phyloP scores from a whole-genome alignment of 306 rosid genomes.

The Prunus mira region DNA sequence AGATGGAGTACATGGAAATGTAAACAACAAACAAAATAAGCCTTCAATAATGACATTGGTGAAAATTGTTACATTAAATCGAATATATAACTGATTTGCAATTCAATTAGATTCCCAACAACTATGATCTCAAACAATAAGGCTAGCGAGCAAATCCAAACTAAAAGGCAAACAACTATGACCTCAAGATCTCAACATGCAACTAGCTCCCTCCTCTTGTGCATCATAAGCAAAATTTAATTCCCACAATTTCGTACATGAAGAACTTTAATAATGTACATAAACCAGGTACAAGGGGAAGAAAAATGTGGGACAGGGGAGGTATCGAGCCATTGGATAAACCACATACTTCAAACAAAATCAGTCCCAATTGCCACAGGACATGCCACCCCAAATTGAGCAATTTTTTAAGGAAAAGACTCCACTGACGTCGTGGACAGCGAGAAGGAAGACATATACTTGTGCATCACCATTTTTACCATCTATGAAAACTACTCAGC shows the following conservation, averaged over 20 bases:
- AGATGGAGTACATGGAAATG: neutral
- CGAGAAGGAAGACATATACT: slow-evolving; percentile 27
- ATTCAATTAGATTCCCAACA: slow-evolving; percentile 33
- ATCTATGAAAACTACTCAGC: slow-evolving; percentile 20
- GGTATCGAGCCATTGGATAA: slow-evolving; percentile 42
- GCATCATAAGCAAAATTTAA: slow-evolving; percentile 60
- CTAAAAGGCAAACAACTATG: slow-evolving; percentile 15
- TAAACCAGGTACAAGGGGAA: slow-evolving; percentile 37
- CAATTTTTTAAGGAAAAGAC: slow-evolving; percentile 28
- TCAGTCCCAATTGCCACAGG: slow-evolving; percentile 37
- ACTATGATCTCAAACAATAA: slow-evolving; percentile 39
- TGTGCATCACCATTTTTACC: slow-evolving; percentile 36
- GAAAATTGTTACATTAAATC: slow-evolving; percentile 43
- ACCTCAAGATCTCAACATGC: slow-evolving; percentile 45
- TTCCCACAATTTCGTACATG: slow-evolving; percentile 51
- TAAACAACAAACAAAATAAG: neutral
- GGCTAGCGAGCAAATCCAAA: slow-evolving; percentile 32
- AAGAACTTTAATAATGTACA: slow-evolving; percentile 67
- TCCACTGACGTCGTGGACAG: slow-evolving; percentile 27
- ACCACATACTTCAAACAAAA: slow-evolving; percentile 33
- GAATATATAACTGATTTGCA: slow-evolving; percentile 29
- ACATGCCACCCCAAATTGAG: slow-evolving; percentile 33
- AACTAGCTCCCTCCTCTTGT: slow-evolving; percentile 41
- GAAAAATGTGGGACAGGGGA: slow-evolving; percentile 13
- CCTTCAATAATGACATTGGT: slow-evolving; percentile 1